Conservation (phyloP, 164 flowering plant genomes). For the Umbilicus rupestris region DNA sequence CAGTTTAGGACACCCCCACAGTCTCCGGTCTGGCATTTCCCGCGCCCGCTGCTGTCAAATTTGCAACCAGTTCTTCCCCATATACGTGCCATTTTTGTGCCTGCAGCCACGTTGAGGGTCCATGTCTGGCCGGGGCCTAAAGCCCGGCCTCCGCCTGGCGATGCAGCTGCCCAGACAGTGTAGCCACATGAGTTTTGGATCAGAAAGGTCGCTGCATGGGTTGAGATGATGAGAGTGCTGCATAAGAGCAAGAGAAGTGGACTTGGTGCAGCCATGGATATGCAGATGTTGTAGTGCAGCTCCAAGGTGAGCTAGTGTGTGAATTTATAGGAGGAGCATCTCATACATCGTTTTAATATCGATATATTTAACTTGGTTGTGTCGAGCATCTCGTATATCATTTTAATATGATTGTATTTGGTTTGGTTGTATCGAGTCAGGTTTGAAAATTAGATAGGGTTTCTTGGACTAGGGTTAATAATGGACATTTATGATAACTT, state of each 20-base stretch:
- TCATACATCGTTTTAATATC: no score
- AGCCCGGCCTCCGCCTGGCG: constrained; percentile 21
- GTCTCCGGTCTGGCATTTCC: constrained; percentile 22
- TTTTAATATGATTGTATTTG: no score
- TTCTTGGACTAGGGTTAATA: constrained; percentile 1
- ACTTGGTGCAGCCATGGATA: not conserved
- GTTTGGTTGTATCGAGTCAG: no score
- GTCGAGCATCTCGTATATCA: no score
- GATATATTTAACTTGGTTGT: no score
- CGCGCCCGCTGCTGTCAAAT: constrained; percentile 16
- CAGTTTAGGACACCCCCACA: constrained; percentile 20
- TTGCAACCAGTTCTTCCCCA: constrained; percentile 15
- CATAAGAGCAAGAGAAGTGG: constrained; percentile 2
- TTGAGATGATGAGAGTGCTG: constrained; percentile 8
- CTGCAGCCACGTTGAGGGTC: constrained; percentile 15
- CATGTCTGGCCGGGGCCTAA: constrained; percentile 17
- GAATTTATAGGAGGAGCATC: not conserved
- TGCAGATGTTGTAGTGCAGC: not conserved
- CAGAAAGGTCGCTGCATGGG: constrained; percentile 15
- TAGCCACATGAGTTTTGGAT: constrained; percentile 20
- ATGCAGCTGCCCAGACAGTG: constrained; percentile 28
- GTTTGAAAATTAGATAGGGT: not conserved
- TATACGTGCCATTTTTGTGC: constrained; percentile 19
- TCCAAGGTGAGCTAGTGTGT: not conserved
- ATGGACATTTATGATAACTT: not conserved